phyloP scores from a whole-genome alignment of 257 asterid species.

The Perilla frutescens region DNA sequence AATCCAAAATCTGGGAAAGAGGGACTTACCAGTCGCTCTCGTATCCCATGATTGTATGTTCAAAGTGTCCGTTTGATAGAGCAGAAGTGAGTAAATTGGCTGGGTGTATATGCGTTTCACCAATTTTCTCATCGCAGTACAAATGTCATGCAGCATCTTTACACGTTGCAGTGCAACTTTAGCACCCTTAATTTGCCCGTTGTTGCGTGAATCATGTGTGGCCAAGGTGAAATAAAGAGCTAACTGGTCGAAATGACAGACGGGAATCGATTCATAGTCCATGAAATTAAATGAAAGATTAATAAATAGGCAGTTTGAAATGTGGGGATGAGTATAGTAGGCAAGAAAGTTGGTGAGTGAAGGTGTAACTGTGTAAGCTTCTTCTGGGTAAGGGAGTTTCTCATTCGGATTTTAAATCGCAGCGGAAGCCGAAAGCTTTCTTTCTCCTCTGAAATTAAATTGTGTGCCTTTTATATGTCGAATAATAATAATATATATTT shows the following conservation, averaged over 20 bases:
- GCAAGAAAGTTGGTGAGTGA: not conserved
- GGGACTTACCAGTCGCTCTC: constrained; percentile 70
- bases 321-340: not conserved
- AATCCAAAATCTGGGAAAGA: not conserved
- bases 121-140: not conserved
- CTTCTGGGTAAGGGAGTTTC: not conserved
- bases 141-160: not conserved
- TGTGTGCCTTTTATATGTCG: too few species aligned
- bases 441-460: too few species aligned
- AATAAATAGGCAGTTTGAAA: not conserved
- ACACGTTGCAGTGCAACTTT: not conserved
- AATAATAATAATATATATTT: too few species aligned
- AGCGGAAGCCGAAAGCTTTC: not conserved
- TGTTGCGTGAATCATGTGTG: not conserved
- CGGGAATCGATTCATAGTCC: not conserved
- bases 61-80: constrained; percentile 4
- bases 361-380: not conserved
- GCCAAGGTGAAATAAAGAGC: not conserved
- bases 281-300: not conserved
- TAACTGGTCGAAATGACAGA: constrained; percentile 14
- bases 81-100: constrained; percentile 8
- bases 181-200: not conserved
- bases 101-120: not conserved
- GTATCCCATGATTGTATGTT: constrained; percentile 46
- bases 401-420: not conserved